A percentile compares a stretch with the other conserved stretches of the same genome.
Evolutionary conservation across 2,329 filamentous ascomycete species (phyloP).

Genomic region (Leptographium procerum): DNA sequence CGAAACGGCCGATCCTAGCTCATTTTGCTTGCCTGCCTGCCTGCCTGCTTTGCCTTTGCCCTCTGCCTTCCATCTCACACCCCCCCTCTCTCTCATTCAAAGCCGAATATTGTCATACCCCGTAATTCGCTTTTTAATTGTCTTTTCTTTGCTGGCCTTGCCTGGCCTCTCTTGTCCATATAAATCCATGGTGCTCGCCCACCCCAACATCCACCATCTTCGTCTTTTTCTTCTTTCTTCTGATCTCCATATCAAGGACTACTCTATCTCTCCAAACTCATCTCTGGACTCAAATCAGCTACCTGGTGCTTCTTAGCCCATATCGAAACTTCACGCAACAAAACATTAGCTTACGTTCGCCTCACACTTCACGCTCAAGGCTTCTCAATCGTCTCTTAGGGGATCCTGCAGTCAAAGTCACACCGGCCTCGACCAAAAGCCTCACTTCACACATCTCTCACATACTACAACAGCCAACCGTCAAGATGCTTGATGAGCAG

Average conservation of each 20-base stretch:
- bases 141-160: not conserved
- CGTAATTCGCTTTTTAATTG: not conserved
- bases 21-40: not conserved
- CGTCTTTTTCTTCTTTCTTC: not conserved
- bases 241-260: not conserved
- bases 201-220: not conserved
- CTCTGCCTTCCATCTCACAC: not conserved
- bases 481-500: slow-evolving; percentile 32
- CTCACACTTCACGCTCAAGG: not conserved
- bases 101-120: not conserved
- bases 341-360: too few species aligned
- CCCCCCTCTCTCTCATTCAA: not conserved
- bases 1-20: slow-evolving; percentile 12
- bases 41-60: not conserved
- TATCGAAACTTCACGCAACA: not conserved
- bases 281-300: not conserved
- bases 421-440: not conserved
- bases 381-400: too few species aligned
- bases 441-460: not conserved
- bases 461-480: slow-evolving; percentile 7
- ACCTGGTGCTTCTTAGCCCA: not conserved
- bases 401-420: too few species aligned
- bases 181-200: slow-evolving; percentile 7
- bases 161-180: slow-evolving; percentile 6
- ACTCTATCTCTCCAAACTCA: not conserved